These are phyloP conservation scores for Cymbopogon citratus DNA, from an alignment of 176 grass and related monocot genomes.

Conservation along the genomic window DNA sequence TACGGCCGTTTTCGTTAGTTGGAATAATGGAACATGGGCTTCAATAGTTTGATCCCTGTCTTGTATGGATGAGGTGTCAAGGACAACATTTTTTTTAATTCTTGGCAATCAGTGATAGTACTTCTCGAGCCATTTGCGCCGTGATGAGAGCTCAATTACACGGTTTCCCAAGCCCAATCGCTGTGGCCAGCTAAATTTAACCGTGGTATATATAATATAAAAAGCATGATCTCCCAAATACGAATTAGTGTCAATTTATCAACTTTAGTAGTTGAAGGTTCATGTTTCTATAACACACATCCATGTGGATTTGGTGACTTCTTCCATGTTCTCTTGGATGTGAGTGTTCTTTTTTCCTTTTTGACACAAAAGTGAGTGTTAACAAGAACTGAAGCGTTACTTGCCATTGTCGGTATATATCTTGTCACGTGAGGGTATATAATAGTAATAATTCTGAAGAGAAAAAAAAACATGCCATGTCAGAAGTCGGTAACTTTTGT, in stretches of 20 bases:
- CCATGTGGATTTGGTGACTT: not conserved
- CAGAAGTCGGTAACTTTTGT: not conserved
- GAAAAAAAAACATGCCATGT: not conserved
- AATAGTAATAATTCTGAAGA: not conserved
- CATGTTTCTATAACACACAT: too few relatives aligned
- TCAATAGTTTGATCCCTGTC: not conserved
- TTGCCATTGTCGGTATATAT: not conserved
- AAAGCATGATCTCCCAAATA: not conserved
- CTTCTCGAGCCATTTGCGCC: conserved; percentile 21
- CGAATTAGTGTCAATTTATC: not conserved
- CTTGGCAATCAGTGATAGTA: not conserved
- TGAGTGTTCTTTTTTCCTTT: too few relatives aligned
- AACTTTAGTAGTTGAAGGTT: not conserved
- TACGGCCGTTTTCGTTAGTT: conserved; percentile 18
- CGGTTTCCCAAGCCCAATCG: not conserved
- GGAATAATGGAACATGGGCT: conserved; percentile 19
- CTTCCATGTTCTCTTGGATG: too few relatives aligned
- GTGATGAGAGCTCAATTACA: not conserved
- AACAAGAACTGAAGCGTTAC: not conserved
- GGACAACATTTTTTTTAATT: not conserved
- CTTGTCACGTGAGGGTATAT: not conserved
- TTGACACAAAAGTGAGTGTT: not conserved
- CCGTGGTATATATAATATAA: not conserved
- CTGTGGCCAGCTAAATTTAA: not conserved
- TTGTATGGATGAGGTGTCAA: conserved; percentile 1